Evolutionary conservation across 768 basidiomycete genomes (phyloP).

Genomic region (Coprinopsis marcescibilis): DNA sequence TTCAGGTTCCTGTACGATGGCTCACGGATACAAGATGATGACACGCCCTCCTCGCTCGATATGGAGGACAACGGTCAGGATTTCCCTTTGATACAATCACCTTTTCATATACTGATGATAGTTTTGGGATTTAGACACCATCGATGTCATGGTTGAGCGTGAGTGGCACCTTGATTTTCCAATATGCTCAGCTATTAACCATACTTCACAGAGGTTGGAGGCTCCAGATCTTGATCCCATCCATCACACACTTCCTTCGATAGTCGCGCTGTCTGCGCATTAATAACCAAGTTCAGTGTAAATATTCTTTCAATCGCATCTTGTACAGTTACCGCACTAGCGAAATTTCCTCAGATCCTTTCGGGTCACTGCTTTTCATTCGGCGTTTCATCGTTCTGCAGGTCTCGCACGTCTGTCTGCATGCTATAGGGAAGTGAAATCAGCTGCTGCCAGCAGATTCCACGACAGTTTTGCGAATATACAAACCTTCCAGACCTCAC

Average conservation of each 20-base stretch:
- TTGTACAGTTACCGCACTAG: too few species aligned
- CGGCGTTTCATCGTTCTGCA: too few species aligned
- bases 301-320: slow-evolving; percentile 3
- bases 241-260: neutral
- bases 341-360: too few species aligned
- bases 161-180: slow-evolving; percentile 6
- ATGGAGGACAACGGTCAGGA: slow-evolving; percentile 84
- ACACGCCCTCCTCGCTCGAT: slow-evolving; percentile 78
- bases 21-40: slow-evolving; percentile 76
- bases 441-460: too few species aligned
- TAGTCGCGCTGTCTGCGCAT: neutral
- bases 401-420: too few species aligned
- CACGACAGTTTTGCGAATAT: too few species aligned
- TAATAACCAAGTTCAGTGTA: slow-evolving; percentile 2
- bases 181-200: slow-evolving; percentile 11
- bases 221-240: slow-evolving; percentile 17
- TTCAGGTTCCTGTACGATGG: slow-evolving; percentile 90
- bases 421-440: too few species aligned
- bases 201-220: slow-evolving; percentile 39
- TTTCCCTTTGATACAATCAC: neutral
- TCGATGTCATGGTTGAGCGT: slow-evolving; percentile 98
- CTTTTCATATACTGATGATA: slow-evolving; percentile 1
- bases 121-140: slow-evolving; percentile 59
- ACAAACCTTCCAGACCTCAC: too few species aligned
- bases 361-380: too few species aligned